phyloP scores from a whole-genome alignment of 1,139 yeast genomes.

The Geotrichum europaeum region DNA sequence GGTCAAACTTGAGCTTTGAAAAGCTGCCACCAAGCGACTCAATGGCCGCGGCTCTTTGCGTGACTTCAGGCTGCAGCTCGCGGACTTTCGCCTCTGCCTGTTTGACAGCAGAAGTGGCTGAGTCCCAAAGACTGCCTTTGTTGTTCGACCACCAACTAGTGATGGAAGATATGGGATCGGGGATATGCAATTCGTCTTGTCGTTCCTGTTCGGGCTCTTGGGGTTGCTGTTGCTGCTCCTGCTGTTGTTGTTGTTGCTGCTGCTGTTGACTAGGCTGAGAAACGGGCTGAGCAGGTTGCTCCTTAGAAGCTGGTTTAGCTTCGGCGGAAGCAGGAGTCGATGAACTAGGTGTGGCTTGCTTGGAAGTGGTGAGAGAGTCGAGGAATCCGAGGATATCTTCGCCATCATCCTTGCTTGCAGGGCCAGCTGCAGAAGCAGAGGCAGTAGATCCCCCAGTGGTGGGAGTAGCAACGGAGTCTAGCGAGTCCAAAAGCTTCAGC shows the following conservation, averaged over 20 bases:
- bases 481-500: conserved; percentile 78
- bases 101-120: conserved; percentile 71
- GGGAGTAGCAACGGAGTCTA: conserved; percentile 55
- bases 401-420: conserved; percentile 41
- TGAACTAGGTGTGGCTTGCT: conserved; percentile 24
- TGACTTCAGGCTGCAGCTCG: conserved; percentile 33
- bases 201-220: conserved; percentile 21
- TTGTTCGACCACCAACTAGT: conserved; percentile 61
- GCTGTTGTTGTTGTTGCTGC: conserved; percentile 9
- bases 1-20: conserved; percentile 19
- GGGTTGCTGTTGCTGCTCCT: conserved; percentile 20
- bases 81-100: conserved; percentile 40
- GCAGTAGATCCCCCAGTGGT: conserved; percentile 22
- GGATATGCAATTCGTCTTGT: conserved; percentile 28
- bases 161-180: conserved; percentile 64
- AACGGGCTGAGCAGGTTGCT: conserved; percentile 1
- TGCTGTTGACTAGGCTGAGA: not conserved
- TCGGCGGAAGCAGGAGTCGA: conserved; percentile 22
- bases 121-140: conserved; percentile 40
- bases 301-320: not conserved
- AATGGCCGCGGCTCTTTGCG: conserved; percentile 25
- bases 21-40: conserved; percentile 25
- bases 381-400: conserved; percentile 81
- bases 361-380: conserved; percentile 54
- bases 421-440: conserved; percentile 25